These are phyloP conservation scores for Carex parvula DNA, from an alignment of 176 grass and related monocot species.

Conservation along the genomic window DNA sequence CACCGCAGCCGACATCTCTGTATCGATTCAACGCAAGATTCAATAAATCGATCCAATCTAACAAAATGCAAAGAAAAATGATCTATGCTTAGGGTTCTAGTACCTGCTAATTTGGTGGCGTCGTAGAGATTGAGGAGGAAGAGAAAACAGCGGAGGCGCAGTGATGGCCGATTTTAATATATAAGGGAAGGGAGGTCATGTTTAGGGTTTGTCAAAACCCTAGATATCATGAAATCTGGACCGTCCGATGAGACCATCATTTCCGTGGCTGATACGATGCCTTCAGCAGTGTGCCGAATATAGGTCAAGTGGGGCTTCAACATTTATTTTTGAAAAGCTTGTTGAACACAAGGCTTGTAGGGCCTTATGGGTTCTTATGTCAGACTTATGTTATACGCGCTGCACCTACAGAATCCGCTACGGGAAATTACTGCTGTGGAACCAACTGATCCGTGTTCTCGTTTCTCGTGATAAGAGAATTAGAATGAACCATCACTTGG, in stretches of 20 bases:
- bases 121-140: background rate
- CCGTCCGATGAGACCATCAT: background rate
- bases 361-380: too few relatives aligned
- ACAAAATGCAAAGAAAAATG: background rate
- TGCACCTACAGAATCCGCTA: background rate
- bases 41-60: background rate
- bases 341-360: too few relatives aligned
- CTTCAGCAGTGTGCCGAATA: background rate
- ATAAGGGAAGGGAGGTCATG: background rate
- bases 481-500: background rate
- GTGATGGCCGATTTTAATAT: background rate
- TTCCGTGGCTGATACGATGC: background rate
- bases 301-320: background rate
- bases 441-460: background rate
- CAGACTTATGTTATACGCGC: too few relatives aligned
- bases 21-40: background rate
- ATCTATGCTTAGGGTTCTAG: background rate
- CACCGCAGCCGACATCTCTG: slow-evolving; percentile 57
- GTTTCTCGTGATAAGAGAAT: background rate
- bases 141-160: slow-evolving; percentile 5
- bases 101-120: background rate
- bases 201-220: slow-evolving; percentile 10
- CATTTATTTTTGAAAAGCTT: too few relatives aligned
- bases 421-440: background rate
- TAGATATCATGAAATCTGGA: background rate